Evolutionary conservation across 1,284 basidiomycete species (phyloP).

Genomic region (Cutaneotrichosporon dermatis): DNA sequence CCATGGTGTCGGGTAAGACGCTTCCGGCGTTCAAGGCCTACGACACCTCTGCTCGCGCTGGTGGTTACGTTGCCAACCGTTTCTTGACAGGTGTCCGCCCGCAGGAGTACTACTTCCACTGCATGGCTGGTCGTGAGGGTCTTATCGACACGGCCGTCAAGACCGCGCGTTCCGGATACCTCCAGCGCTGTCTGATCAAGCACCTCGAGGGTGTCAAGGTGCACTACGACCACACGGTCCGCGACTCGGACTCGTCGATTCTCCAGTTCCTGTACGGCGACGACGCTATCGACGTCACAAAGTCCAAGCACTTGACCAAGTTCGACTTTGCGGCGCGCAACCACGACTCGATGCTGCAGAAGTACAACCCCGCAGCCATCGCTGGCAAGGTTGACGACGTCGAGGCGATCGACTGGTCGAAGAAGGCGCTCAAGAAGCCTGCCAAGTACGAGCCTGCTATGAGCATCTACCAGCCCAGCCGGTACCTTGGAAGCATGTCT

Average conservation of each 20-base stretch:
- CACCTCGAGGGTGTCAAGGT: conserved; percentile 94
- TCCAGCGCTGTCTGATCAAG: conserved; percentile 97
- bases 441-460: conserved; percentile 68
- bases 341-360: conserved; percentile 70
- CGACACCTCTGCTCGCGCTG: conserved; percentile 93
- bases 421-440: conserved; percentile 76
- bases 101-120: conserved; percentile 99
- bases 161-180: conserved; percentile 95
- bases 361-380: conserved; percentile 65
- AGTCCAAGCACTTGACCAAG: conserved; percentile 80
- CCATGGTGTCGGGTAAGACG: conserved; percentile 99
- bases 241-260: conserved; percentile 86
- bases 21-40: conserved; percentile 95
- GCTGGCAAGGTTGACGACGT: conserved; percentile 61
- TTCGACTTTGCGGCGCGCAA: conserved; percentile 94
- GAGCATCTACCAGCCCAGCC: conserved; percentile 71
- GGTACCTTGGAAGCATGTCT: conserved; percentile 83
- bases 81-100: conserved; percentile 98
- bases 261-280: conserved; percentile 99
- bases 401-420: conserved; percentile 74
- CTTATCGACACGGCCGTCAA: conserved; percentile 99
- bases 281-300: conserved; percentile 93
- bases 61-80: conserved; percentile 98
- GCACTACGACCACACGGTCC: conserved; percentile 97
- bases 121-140: conserved; percentile 99